Percentiles rank a stretch among this genome's conserved stretches.
Evolutionary conservation across 345 rosid genomes (phyloP).

Genomic region (Acer saccharum): DNA sequence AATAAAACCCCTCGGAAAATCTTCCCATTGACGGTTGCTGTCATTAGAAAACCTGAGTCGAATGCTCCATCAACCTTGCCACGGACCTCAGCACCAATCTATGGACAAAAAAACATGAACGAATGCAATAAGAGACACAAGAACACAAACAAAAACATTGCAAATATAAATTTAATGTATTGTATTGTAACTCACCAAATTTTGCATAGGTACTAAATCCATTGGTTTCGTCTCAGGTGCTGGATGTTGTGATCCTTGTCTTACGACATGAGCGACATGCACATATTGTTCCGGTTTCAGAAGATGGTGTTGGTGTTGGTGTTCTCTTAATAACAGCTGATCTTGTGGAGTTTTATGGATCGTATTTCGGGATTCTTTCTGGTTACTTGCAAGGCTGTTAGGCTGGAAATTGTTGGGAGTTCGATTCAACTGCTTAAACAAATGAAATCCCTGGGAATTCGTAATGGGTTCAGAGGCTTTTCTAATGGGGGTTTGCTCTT

Average conservation of each 20-base stretch:
- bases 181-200: slow-evolving; percentile 38
- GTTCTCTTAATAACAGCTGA: slow-evolving; percentile 28
- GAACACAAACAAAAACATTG: too few species aligned
- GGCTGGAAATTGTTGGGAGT: slow-evolving; percentile 29
- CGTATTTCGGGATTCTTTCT: slow-evolving; percentile 25
- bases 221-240: slow-evolving; percentile 24
- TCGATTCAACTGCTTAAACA: slow-evolving; percentile 43
- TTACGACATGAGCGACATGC: slow-evolving; percentile 24
- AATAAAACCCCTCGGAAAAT: slow-evolving; percentile 71
- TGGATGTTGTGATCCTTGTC: slow-evolving; percentile 31
- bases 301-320: slow-evolving; percentile 5
- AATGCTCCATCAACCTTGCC: slow-evolving; percentile 78
- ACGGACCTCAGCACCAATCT: slow-evolving; percentile 68
- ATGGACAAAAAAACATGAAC: not conserved
- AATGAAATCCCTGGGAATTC: slow-evolving; percentile 35
- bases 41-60: slow-evolving; percentile 68
- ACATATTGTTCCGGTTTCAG: slow-evolving; percentile 26
- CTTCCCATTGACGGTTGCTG: slow-evolving; percentile 66
- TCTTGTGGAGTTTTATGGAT: slow-evolving; percentile 25
- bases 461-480: slow-evolving; percentile 28
- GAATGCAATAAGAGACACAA: too few species aligned
- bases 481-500: slow-evolving; percentile 47
- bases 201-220: slow-evolving; percentile 34
- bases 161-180: too few species aligned
- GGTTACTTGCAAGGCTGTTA: slow-evolving; percentile 25